phyloP scores from a whole-genome alignment of 345 rosid genomes.

The Carallia brachiata region DNA sequence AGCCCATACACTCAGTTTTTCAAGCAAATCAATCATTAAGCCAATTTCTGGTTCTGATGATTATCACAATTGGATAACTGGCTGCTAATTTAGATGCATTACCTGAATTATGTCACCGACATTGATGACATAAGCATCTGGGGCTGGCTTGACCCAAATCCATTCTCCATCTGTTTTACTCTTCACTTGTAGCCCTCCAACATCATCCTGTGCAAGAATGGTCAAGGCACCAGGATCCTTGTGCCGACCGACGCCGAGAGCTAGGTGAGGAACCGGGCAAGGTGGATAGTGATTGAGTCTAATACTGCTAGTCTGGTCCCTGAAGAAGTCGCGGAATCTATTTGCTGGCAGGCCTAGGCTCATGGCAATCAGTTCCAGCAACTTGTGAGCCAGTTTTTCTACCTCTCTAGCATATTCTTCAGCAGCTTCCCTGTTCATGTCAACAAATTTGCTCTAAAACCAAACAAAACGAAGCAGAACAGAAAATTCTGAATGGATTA shows the following conservation, averaged over 20 bases:
- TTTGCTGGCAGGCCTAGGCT: conserved; percentile 51
- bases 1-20: too few relatives aligned
- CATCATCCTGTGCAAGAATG: conserved; percentile 70
- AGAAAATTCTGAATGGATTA: too few relatives aligned
- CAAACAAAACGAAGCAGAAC: too few relatives aligned
- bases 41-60: too few relatives aligned
- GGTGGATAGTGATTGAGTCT: conserved; percentile 78
- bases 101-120: conserved; percentile 68
- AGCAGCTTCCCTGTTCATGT: conserved; percentile 37
- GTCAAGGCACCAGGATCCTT: conserved; percentile 74
- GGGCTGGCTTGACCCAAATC: conserved; percentile 50
- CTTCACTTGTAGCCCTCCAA: conserved; percentile 74
- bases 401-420: conserved; percentile 47
- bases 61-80: too few relatives aligned
- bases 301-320: conserved; percentile 43
- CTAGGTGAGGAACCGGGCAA: conserved; percentile 69
- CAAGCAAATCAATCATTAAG: too few relatives aligned
- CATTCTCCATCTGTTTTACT: conserved; percentile 72
- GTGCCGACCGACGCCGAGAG: conserved; percentile 86
- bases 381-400: conserved; percentile 43
- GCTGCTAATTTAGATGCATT: background rate
- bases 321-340: conserved; percentile 45
- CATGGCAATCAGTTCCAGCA: conserved; percentile 49
- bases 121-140: conserved; percentile 61
- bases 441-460: too few relatives aligned